Percentiles rank a stretch among this genome's conserved stretches.
Evolutionary conservation across 495 filamentous ascomycete genomes (phyloP).

Genomic region (Entonaema liquescens): DNA sequence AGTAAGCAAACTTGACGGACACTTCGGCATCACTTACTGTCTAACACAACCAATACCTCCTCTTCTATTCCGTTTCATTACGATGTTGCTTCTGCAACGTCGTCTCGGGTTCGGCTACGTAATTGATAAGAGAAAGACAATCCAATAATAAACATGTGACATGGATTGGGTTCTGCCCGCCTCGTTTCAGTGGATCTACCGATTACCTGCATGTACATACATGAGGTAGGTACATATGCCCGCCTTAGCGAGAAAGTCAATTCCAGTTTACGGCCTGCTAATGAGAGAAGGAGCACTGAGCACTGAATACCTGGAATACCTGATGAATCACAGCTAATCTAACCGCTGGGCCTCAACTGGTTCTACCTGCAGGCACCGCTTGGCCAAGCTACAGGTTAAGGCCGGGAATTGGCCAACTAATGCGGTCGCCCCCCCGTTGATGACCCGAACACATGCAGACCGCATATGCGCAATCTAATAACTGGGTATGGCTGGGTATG

Average conservation of each 20-base stretch:
- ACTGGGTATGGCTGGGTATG: slow-evolving; percentile 8
- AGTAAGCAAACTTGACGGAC: slow-evolving; percentile 9
- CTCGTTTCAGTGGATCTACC: slow-evolving; percentile 17
- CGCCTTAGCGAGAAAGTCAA: slow-evolving; percentile 19
- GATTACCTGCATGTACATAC: slow-evolving; percentile 13
- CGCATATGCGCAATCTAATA: slow-evolving; percentile 5
- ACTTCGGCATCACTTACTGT: not conserved
- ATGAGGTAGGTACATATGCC: not conserved
- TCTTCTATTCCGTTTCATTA: slow-evolving; percentile 25
- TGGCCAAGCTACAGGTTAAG: not conserved
- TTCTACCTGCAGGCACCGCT: slow-evolving; percentile 1
- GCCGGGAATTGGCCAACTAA: slow-evolving; percentile 26
- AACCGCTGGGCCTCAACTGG: slow-evolving; percentile 4
- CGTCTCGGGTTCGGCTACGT: slow-evolving; percentile 18
- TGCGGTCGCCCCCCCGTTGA: slow-evolving; percentile 10
- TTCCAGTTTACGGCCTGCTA: slow-evolving; percentile 5
- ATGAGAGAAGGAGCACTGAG: not conserved
- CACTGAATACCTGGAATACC: not conserved
- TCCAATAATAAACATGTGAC: slow-evolving; percentile 13
- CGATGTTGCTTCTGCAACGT: slow-evolving; percentile 33
- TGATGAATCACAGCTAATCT: not conserved
- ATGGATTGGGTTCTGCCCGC: slow-evolving; percentile 8
- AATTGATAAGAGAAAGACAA: slow-evolving; percentile 28
- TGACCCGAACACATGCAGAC: slow-evolving; percentile 12
- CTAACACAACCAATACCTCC: not conserved